phyloP scores from a whole-genome alignment of 768 basidiomycete species.

The Psilocybe tampanensis region DNA sequence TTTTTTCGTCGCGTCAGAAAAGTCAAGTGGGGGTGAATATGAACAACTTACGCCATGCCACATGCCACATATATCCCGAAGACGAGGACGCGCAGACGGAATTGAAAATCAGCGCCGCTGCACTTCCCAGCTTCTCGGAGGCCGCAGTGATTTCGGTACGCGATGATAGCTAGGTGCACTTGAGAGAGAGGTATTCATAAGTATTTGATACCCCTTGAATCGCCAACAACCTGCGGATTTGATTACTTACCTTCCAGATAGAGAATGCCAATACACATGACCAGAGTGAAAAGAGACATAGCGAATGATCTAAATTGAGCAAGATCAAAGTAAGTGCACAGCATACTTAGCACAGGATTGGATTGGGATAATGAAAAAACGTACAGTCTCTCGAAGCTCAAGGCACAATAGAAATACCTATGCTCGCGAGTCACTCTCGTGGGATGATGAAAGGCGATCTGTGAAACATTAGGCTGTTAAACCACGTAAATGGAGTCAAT shows the following conservation, averaged over 20 bases:
- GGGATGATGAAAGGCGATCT: slow-evolving; percentile 29
- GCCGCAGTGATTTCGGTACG: slow-evolving; percentile 33
- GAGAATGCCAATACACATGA: slow-evolving; percentile 30
- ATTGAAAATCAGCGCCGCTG: slow-evolving; percentile 24
- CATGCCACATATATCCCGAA: slow-evolving; percentile 35
- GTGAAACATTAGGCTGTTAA: not conserved
- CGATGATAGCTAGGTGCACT: slow-evolving; percentile 31
- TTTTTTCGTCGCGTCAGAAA: not conserved
- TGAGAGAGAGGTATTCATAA: not conserved
- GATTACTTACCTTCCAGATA: slow-evolving; percentile 27
- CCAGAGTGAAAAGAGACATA: slow-evolving; percentile 27
- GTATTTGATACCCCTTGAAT: not conserved
- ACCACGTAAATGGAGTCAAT: not conserved
- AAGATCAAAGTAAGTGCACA: not conserved
- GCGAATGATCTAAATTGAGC: slow-evolving; percentile 21
- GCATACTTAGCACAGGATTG: not conserved
- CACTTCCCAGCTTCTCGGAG: slow-evolving; percentile 29
- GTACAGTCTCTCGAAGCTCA: slow-evolving; percentile 10
- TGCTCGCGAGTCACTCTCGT: slow-evolving; percentile 25
- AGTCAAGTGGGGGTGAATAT: not conserved
- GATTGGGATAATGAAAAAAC: slow-evolving; percentile 25
- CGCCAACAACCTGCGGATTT: not conserved
- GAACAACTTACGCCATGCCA: slow-evolving; percentile 31
- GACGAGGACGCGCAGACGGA: slow-evolving; percentile 33
- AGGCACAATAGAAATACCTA: slow-evolving; percentile 32